Conservation (phyloP, 768 basidiomycete species). For the Neoboletus subvelutipes region DNA sequence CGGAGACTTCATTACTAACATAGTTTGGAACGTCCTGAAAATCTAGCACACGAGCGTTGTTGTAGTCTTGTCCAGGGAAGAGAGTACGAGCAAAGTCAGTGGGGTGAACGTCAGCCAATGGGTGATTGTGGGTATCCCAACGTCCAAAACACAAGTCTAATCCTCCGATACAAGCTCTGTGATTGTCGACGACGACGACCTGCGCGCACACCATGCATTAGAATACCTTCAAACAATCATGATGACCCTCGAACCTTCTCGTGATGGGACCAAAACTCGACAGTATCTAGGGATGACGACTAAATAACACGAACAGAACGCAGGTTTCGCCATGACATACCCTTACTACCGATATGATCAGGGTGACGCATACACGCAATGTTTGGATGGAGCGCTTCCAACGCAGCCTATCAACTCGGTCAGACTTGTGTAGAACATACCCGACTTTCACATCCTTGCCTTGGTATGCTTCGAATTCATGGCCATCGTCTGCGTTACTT, state of each 20-base stretch:
- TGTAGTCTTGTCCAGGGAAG: slow-evolving; percentile 94
- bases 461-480: slow-evolving; percentile 90
- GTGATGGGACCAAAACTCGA: slow-evolving; percentile 91
- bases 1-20: slow-evolving; percentile 65
- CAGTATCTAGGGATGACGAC: slow-evolving; percentile 47
- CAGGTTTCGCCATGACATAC: slow-evolving; percentile 23
- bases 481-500: slow-evolving; percentile 90
- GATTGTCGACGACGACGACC: slow-evolving; percentile 86
- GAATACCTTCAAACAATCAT: neutral
- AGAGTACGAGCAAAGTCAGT: slow-evolving; percentile 78
- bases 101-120: slow-evolving; percentile 90
- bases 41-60: slow-evolving; percentile 84
- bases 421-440: neutral
- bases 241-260: slow-evolving; percentile 55
- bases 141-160: slow-evolving; percentile 96
- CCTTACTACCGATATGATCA: slow-evolving; percentile 83
- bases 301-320: neutral
- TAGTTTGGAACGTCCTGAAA: slow-evolving; percentile 82
- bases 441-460: slow-evolving; percentile 24
- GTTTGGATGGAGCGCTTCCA: slow-evolving; percentile 85
- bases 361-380: slow-evolving; percentile 89
- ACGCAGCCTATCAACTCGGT: slow-evolving; percentile 47
- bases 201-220: slow-evolving; percentile 11
- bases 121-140: slow-evolving; percentile 92
- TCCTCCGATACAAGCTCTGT: slow-evolving; percentile 85